Conservation (phyloP, 1,139 yeast genomes). For the Magnusiomyces ingens region DNA sequence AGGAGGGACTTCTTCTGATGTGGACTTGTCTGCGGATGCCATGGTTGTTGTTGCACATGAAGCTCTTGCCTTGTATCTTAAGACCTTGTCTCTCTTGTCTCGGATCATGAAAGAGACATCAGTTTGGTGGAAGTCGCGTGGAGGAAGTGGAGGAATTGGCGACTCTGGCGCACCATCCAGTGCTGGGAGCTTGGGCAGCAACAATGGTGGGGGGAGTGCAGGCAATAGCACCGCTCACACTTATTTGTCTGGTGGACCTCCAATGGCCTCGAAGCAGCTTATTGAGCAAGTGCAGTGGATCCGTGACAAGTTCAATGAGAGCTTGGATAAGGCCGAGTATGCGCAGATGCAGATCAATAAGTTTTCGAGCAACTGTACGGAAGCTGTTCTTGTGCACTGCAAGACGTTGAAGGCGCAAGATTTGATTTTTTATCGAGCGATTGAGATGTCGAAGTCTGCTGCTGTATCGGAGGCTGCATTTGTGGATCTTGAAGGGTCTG, state of each 20-base stretch:
- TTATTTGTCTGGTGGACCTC: no score
- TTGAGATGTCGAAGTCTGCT: slow-evolving; percentile 86
- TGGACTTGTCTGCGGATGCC: slow-evolving; percentile 51
- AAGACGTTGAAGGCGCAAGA: slow-evolving; percentile 60
- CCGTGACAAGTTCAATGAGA: slow-evolving; percentile 80
- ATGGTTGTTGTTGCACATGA: slow-evolving; percentile 67
- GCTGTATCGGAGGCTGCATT: slow-evolving; percentile 76
- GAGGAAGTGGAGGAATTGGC: slow-evolving; percentile 33
- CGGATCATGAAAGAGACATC: slow-evolving; percentile 81
- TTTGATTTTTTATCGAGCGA: slow-evolving; percentile 82
- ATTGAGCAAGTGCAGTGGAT: slow-evolving; percentile 90
- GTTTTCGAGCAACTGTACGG: slow-evolving; percentile 20
- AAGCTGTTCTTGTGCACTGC: neutral
- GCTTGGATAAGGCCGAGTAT: slow-evolving; percentile 81
- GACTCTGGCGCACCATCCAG: slow-evolving; percentile 60
- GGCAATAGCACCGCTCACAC: no score
- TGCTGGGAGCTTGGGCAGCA: slow-evolving; percentile 75
- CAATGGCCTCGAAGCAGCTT: slow-evolving; percentile 42
- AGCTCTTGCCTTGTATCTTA: slow-evolving; percentile 77
- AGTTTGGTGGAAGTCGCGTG: slow-evolving; percentile 73
- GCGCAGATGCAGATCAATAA: slow-evolving; percentile 40
- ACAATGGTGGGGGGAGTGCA: no score
- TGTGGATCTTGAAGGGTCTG: slow-evolving; percentile 73
- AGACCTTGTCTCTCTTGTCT: slow-evolving; percentile 73
- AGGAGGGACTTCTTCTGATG: slow-evolving; percentile 12